phyloP scores from a whole-genome alignment of 140 eudicot genomes.

The Senecio squalidus region DNA sequence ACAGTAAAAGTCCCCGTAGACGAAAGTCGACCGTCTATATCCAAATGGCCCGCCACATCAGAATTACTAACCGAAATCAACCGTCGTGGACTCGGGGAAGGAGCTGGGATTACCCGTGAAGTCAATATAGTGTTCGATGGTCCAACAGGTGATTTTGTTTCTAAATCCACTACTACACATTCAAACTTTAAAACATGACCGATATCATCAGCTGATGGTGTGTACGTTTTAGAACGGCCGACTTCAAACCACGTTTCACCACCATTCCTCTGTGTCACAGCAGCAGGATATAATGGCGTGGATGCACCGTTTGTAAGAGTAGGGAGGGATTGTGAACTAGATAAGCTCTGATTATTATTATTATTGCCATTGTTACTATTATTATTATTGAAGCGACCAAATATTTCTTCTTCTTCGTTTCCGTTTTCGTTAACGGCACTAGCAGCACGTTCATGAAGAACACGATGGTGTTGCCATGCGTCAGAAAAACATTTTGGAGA shows the following conservation, averaged over 20 bases:
- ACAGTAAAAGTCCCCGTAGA: constrained; percentile 75
- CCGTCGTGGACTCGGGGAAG: constrained; percentile 84
- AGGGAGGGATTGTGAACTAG: constrained; percentile 50
- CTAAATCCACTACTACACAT: constrained; percentile 80
- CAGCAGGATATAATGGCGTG: constrained; percentile 69
- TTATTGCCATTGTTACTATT: neutral
- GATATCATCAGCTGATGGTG: constrained; percentile 90
- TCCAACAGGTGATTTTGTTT: constrained; percentile 66
- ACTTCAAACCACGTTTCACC: constrained; percentile 97
- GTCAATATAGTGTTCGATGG: constrained; percentile 42
- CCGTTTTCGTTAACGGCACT: constrained; percentile 69
- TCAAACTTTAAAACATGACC: constrained; percentile 90
- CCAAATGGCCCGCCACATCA: constrained; percentile 64
- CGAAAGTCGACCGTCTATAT: constrained; percentile 57
- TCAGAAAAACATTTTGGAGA: constrained; percentile 78
- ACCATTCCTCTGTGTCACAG: constrained; percentile 76
- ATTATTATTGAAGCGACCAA: constrained; percentile 53
- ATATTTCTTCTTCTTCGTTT: constrained; percentile 76
- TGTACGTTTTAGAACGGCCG: constrained; percentile 73
- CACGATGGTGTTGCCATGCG: constrained; percentile 92
- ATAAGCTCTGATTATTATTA: constrained; percentile 24
- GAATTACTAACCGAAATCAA: constrained; percentile 66
- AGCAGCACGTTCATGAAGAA: constrained; percentile 83
- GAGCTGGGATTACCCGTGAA: constrained; percentile 92
- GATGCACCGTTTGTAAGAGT: constrained; percentile 59